phyloP scores from a whole-genome alignment of 192 early-diverging fungal genomes.

The Gigaspora rosea region DNA sequence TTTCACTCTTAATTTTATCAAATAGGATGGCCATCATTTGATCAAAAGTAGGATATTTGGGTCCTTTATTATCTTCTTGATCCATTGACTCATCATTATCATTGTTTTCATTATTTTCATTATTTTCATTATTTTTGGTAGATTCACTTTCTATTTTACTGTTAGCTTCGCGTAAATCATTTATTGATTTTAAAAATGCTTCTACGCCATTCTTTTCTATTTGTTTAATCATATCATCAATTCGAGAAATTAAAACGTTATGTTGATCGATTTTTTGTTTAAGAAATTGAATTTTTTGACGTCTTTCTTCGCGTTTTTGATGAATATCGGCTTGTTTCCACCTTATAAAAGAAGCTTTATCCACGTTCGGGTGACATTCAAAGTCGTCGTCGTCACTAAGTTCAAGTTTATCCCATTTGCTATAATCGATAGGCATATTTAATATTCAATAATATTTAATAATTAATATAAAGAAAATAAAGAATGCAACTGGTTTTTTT shows the following conservation, averaged over 20 bases:
- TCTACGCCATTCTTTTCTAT: conserved; percentile 30
- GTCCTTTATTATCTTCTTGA: neutral
- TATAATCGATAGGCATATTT: conserved; percentile 71
- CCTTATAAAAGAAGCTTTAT: conserved; percentile 86
- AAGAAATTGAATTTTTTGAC: conserved; percentile 58
- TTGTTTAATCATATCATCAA: conserved; percentile 31
- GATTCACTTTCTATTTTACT: neutral
- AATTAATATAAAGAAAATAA: neutral
- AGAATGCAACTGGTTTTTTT: neutral
- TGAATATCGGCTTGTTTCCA: conserved; percentile 92
- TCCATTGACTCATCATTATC: neutral
- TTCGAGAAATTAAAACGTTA: conserved; percentile 25
- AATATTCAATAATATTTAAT: neutral
- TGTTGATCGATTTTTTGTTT: conserved; percentile 38
- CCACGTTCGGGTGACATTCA: conserved; percentile 94
- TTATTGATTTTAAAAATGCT: conserved; percentile 25
- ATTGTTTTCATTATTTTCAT: neutral
- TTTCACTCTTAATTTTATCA: conserved; percentile 47
- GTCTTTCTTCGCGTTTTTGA: conserved; percentile 77
- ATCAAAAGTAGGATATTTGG: conserved; percentile 21
- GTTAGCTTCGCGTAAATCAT: conserved; percentile 19
- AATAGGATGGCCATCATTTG: conserved; percentile 28
- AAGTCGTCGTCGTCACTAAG: conserved; percentile 97
- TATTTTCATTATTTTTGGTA: neutral
- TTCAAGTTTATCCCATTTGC: conserved; percentile 96